These are phyloP conservation scores for Alternaria brassicae DNA, from an alignment of 2,329 filamentous ascomycete species.

Conservation along the genomic window DNA sequence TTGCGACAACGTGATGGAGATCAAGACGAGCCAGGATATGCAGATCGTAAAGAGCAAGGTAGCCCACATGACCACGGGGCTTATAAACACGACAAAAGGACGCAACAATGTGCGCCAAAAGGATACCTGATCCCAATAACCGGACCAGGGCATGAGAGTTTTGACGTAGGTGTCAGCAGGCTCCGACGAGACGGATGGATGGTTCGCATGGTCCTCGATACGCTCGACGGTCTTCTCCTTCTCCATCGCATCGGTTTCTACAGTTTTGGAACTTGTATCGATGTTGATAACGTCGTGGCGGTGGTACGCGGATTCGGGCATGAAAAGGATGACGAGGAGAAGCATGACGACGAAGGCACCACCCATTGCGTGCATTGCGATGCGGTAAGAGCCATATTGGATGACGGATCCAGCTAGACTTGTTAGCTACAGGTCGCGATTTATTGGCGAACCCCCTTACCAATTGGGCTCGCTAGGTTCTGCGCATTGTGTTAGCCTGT, in stretches of 20 bases:
- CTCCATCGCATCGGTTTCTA: constrained; percentile 15
- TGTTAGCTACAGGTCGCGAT: not conserved
- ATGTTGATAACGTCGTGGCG: constrained; percentile 25
- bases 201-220: constrained; percentile 13
- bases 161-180: constrained; percentile 14
- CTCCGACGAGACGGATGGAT: constrained; percentile 2
- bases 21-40: constrained; percentile 39
- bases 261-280: constrained; percentile 21
- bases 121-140: constrained; percentile 30
- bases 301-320: constrained; percentile 32
- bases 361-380: constrained; percentile 34
- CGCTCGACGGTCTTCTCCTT: constrained; percentile 20
- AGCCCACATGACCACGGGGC: constrained; percentile 33
- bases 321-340: constrained; percentile 32
- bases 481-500: not conserved
- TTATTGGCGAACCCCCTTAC: not conserved
- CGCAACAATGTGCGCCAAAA: constrained; percentile 32
- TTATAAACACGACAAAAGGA: constrained; percentile 26
- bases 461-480: constrained; percentile 33
- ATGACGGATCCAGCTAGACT: constrained; percentile 28
- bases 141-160: constrained; percentile 23
- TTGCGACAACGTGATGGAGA: constrained; percentile 35
- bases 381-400: constrained; percentile 26
- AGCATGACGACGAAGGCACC: constrained; percentile 31
- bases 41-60: constrained; percentile 35